A percentile compares a stretch with the other conserved stretches of the same genome.
phyloP scores from a whole-genome alignment of 768 basidiomycete genomes.

The Sarcodon aspratus region DNA sequence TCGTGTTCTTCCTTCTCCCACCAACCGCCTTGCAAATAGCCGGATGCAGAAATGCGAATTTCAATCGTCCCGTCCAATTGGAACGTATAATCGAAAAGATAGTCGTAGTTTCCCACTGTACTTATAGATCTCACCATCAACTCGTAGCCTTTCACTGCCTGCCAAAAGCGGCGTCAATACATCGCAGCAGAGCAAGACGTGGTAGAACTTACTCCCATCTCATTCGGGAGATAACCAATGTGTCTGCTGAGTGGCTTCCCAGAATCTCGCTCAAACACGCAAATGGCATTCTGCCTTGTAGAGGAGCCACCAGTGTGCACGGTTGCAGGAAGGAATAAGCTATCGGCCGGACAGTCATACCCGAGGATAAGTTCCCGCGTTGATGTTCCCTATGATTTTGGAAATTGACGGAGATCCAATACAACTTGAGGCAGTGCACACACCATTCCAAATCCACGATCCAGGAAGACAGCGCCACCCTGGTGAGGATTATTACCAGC shows the following conservation, averaged over 20 bases:
- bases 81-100: slow-evolving; percentile 60
- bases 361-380: slow-evolving; percentile 54
- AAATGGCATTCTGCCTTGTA: slow-evolving; percentile 41
- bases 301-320: slow-evolving; percentile 37
- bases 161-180: too few species aligned
- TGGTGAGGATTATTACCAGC: slow-evolving; percentile 55
- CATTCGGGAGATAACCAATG: slow-evolving; percentile 37
- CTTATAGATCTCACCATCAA: slow-evolving; percentile 43
- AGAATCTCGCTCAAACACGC: slow-evolving; percentile 52
- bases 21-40: slow-evolving; percentile 56
- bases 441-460: slow-evolving; percentile 52
- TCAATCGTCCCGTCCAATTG: slow-evolving; percentile 58
- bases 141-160: slow-evolving; percentile 45
- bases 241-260: slow-evolving; percentile 49
- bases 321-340: slow-evolving; percentile 48
- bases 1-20: slow-evolving; percentile 37
- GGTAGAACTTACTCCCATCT: slow-evolving; percentile 28
- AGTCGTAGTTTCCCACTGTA: slow-evolving; percentile 57
- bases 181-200: too few species aligned
- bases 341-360: slow-evolving; percentile 57
- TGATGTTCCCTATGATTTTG: slow-evolving; percentile 21
- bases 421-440: neutral
- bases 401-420: neutral
- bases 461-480: slow-evolving; percentile 48
- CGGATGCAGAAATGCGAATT: slow-evolving; percentile 56